Base-by-base conservation (phyloP, 331 rosid genomes). In the Rosa hybrid region DNA sequence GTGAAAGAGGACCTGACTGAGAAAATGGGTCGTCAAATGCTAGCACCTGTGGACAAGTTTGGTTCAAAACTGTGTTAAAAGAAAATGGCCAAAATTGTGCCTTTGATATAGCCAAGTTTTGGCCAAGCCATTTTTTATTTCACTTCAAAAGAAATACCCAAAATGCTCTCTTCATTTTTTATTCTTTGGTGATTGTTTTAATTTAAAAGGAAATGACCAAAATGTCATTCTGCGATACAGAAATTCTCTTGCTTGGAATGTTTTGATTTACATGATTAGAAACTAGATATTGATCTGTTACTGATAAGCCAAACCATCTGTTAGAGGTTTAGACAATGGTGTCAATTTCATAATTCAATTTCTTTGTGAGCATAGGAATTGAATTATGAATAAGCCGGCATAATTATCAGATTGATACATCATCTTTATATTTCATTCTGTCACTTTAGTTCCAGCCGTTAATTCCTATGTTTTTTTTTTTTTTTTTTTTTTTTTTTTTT, bases 21-120 rank as follows among this genome's bases (percentile, higher is more conserved):
- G 74, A 81, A 81, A 88, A 90, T 83, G 91, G 91, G 90, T 86
- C 83, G 80, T 84, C 85, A 54, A 53, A 82, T 83, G 79, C 76
- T 83, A 50, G 70, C 88, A 77, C 82, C 89, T 94, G 89, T 84
- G 86, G 50, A 75, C 83, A 74, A 83, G 72, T 14, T 82, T 75
- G 21, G 71, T 38, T 68, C 17, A 39, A 38, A 41, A 41, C 4
- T 57, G 27, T 53, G 9, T 57, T 6, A n/a, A 34, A 57, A 12
- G 70, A 10, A 30, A 64, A 14, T 34, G n/a, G 70, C 44, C 70
- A 64, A 64, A 14, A 30, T 34, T 64, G 70, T 30, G 5, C n/a
- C 42, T 63, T 25, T 27, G 8, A 13, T 62, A 64, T 64, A 23
- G 44, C n/a, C 69, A 27, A 25, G 30, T 62, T 21, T 62, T 62